Conservation (phyloP, 371 early-diverging fungal species). For the Apophysomyces sp. region DNA sequence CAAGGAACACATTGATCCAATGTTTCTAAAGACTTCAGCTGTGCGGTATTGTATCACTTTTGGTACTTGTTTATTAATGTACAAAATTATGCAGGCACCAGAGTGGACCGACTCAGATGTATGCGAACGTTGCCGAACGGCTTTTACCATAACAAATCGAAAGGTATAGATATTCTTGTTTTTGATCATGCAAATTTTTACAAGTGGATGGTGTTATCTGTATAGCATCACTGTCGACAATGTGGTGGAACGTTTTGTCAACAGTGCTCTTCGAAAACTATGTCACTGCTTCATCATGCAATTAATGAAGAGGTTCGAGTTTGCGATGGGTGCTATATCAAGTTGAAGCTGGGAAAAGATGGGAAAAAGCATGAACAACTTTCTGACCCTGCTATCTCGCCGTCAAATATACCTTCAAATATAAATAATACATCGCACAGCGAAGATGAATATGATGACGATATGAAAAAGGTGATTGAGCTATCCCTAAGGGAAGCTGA, state of each 20-base stretch:
- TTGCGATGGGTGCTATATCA: constrained; percentile 86
- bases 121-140: constrained; percentile 89
- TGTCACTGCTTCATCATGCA: constrained; percentile 83
- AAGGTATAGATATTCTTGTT: too few relatives aligned
- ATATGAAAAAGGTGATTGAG: constrained; percentile 85
- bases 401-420: too few relatives aligned
- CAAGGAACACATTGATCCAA: constrained; percentile 44
- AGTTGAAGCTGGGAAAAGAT: constrained; percentile 51
- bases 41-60: constrained; percentile 33
- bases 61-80: not conserved
- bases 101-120: constrained; percentile 94
- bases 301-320: constrained; percentile 89
- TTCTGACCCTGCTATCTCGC: too few relatives aligned
- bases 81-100: constrained; percentile 66
- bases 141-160: constrained; percentile 90
- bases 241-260: constrained; percentile 94
- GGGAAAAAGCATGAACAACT: constrained; percentile 11
- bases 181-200: too few relatives aligned
- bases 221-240: constrained; percentile 91
- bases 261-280: constrained; percentile 83
- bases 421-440: not conserved
- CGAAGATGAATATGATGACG: constrained; percentile 73
- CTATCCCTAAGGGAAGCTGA: constrained; percentile 79
- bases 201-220: not conserved
- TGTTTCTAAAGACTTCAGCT: constrained; percentile 69